Conservation (phyloP, 2,329 filamentous ascomycete genomes). For the Cladophialophora chaetospira region DNA sequence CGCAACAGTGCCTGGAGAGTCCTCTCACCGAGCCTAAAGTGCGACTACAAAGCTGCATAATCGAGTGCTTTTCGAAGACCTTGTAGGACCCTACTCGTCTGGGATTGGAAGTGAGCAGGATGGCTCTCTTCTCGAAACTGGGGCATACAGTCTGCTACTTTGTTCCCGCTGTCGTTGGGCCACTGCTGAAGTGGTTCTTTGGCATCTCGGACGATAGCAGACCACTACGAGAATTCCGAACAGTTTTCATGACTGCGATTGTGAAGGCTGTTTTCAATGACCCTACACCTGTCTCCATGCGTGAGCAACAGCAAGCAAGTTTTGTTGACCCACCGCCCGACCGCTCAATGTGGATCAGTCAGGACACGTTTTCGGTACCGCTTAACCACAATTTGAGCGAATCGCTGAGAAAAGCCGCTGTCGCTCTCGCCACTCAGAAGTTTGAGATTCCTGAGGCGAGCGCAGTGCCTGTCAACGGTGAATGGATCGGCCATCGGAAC, state of each 20-base stretch:
- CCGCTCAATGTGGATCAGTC: not conserved
- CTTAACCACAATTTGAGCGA: not conserved
- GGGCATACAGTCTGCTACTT: too few species aligned
- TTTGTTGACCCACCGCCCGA: not conserved
- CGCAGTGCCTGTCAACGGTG: not conserved
- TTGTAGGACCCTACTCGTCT: too few species aligned
- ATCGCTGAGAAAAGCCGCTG: not conserved
- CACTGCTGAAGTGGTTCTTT: too few species aligned
- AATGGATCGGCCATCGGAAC: not conserved
- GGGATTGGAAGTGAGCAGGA: too few species aligned
- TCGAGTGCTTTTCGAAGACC: too few species aligned
- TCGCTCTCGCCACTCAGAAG: not conserved
- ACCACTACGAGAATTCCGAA: not conserved
- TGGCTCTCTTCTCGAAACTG: too few species aligned
- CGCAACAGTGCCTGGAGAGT: too few species aligned
- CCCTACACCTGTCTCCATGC: constrained; percentile 1
- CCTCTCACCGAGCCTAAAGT: too few species aligned
- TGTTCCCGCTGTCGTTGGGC: too few species aligned
- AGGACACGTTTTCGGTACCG: not conserved
- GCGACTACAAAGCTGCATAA: too few species aligned
- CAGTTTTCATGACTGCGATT: not conserved
- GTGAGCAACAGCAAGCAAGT: not conserved
- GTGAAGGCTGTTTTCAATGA: not conserved
- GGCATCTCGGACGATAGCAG: not conserved
- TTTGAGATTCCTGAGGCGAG: too few species aligned